A percentile compares a stretch with the other conserved stretches of the same genome.
Evolutionary conservation across 371 early-diverging fungal genomes (phyloP).

Genomic region (Mucor plumbeus): DNA sequence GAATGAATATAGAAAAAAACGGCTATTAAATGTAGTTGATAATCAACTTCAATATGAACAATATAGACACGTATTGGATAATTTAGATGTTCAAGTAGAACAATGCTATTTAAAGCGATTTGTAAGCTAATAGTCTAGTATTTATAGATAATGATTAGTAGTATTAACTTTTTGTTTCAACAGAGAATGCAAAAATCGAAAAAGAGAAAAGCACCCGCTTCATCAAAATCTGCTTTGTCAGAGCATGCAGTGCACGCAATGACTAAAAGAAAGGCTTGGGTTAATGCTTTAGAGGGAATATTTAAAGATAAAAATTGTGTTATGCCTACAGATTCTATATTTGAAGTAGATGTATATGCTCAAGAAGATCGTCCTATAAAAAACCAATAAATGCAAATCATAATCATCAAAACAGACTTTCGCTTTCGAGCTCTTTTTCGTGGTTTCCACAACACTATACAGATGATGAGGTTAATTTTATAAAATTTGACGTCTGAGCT

Average conservation of each 20-base stretch:
- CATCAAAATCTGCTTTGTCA: constrained; percentile 57
- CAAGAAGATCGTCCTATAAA: not conserved
- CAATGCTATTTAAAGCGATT: constrained; percentile 83
- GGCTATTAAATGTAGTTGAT: constrained; percentile 70
- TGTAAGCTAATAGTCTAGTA: constrained; percentile 55
- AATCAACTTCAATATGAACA: constrained; percentile 88
- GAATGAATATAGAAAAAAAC: constrained; percentile 72
- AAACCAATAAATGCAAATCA: constrained; percentile 2
- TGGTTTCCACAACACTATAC: too few relatives aligned
- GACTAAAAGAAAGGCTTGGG: constrained; percentile 59
- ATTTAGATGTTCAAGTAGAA: constrained; percentile 86
- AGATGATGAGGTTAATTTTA: too few relatives aligned
- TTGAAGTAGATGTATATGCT: constrained; percentile 8
- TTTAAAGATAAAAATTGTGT: constrained; percentile 46
- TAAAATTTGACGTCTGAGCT: too few relatives aligned
- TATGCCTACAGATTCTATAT: constrained; percentile 48
- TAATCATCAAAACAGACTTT: too few relatives aligned
- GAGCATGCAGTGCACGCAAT: constrained; percentile 60
- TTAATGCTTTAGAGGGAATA: constrained; percentile 43
- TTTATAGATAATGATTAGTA: not conserved
- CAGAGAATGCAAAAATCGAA: constrained; percentile 75
- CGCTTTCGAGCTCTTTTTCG: too few relatives aligned
- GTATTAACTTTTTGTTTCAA: not conserved
- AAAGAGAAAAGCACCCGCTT: constrained; percentile 68
- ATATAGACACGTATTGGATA: constrained; percentile 85